phyloP scores from a whole-genome alignment of 305 asterid species.

The Plantago coronopus region DNA sequence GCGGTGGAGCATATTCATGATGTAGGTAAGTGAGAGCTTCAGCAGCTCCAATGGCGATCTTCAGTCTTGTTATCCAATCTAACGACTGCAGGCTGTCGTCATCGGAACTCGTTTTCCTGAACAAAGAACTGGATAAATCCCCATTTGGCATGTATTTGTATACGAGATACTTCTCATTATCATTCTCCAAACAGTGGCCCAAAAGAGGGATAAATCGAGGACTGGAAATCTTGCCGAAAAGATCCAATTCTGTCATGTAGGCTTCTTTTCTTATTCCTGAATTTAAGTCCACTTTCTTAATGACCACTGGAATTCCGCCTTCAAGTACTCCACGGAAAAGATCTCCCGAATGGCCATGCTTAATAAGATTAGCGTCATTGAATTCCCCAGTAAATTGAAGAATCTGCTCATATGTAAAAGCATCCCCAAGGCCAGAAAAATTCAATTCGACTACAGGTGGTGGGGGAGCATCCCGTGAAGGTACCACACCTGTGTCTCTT shows the following conservation, averaged over 20 bases:
- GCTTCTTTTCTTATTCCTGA: conserved; percentile 56
- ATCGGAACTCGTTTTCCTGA: conserved; percentile 41
- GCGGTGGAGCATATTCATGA: conserved; percentile 62
- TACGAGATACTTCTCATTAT: conserved; percentile 59
- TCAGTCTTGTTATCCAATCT: conserved; percentile 58
- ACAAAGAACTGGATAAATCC: conserved; percentile 51
- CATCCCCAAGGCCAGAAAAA: conserved; percentile 49
- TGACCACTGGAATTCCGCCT: conserved; percentile 61
- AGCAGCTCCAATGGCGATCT: conserved; percentile 61
- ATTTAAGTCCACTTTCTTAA: conserved; percentile 56
- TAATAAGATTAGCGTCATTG: conserved; percentile 49
- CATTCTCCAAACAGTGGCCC: conserved; percentile 90
- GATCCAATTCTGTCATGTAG: conserved; percentile 55
- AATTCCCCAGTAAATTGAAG: conserved; percentile 67
- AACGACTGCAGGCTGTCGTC: conserved; percentile 43
- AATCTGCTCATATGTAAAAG: conserved; percentile 72
- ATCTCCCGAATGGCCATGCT: conserved; percentile 86
- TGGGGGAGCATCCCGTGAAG: conserved; percentile 35
- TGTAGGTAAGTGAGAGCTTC: conserved; percentile 59
- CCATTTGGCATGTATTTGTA: conserved; percentile 54
- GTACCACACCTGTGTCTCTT: conserved; percentile 42
- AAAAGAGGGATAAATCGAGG: conserved; percentile 76
- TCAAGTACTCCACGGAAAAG: conserved; percentile 66
- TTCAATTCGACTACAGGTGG: conserved; percentile 39
- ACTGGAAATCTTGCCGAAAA: conserved; percentile 67